These are phyloP conservation scores for Cupressus sempervirens DNA, from an alignment of 75 land plant genomes.

Conservation along the genomic window DNA sequence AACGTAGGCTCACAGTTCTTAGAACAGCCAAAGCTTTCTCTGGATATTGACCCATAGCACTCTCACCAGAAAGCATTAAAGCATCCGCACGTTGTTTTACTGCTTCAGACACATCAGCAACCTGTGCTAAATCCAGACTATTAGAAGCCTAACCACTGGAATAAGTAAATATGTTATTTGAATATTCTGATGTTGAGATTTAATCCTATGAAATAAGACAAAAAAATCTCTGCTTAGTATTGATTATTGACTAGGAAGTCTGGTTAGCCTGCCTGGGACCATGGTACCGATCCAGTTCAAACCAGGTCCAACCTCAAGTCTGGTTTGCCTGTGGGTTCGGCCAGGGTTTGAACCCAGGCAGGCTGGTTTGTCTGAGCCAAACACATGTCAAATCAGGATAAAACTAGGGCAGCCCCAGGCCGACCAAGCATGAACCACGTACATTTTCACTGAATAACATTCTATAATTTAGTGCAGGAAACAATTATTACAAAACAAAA, in stretches of 20 bases:
- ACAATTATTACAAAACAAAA: too few relatives aligned
- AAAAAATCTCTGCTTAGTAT: background rate
- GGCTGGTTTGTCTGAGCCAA: too few relatives aligned
- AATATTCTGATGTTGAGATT: background rate
- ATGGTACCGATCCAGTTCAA: too few relatives aligned
- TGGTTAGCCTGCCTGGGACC: background rate
- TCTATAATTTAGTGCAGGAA: too few relatives aligned
- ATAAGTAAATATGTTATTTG: background rate
- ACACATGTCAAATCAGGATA: too few relatives aligned
- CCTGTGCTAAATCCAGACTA: slow-evolving; percentile 21
- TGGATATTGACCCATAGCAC: slow-evolving; percentile 94
- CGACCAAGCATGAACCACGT: too few relatives aligned
- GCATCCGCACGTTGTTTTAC: slow-evolving; percentile 91
- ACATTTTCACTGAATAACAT: too few relatives aligned
- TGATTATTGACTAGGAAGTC: background rate
- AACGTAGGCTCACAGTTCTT: slow-evolving; percentile 74
- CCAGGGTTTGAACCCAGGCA: too few relatives aligned
- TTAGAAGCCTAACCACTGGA: slow-evolving; percentile 13
- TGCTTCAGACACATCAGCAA: slow-evolving; percentile 96
- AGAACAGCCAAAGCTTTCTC: slow-evolving; percentile 83
- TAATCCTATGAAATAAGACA: background rate
- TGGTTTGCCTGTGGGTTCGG: too few relatives aligned
- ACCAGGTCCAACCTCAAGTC: too few relatives aligned
- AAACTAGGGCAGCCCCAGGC: too few relatives aligned
- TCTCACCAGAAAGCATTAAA: slow-evolving; percentile 95